Base-by-base conservation (phyloP, 352 stramenopile species). In the Phytophthora nicotianae region DNA sequence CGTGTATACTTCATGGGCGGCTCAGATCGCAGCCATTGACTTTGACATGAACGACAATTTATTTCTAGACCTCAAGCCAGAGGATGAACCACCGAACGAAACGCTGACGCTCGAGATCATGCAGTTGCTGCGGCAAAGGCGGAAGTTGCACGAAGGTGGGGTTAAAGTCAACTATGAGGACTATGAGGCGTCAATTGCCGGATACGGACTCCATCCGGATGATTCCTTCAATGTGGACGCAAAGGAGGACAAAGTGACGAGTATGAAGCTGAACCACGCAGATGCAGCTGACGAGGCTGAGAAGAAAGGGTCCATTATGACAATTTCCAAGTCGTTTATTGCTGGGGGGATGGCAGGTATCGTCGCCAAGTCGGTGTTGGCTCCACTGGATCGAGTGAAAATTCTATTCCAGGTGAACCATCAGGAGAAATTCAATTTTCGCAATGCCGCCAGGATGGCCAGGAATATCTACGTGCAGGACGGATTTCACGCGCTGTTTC, bases 351-450 rank as follows among this genome's bases (percentile, higher is more conserved):
- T 85, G 11, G 86, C 88, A 0, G 88, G 88, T 0, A 91, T 93
- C 53, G 72, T 82, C 4, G 86, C 88, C 49, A 94, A 95, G 58
- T 93, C 86, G 17, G 35, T 70, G 11, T 59, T 96, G 26, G 85
- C 88, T 0, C 88, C 88, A 0, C 68, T 93, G 38, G 88, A 96
- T 40, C 83, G 88, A 21, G 70, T 96, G 14, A 96, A 96, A 58
- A 89, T 96, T 21, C 55, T 96, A 37, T 95, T 96, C 47, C 88
- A 96, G 62, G 86, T 95, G 38, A 88, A 79, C 32, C 84, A 91
- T 23, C 78, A 83, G 51, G 75, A 75, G 5, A 58, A 72, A 29
- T 95, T 95, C 43, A 90, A 72, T 38, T 88, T 95, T 53, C 76
- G 82, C 19, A 92, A 93, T 45, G 87, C 83, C 4, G 72, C 68